Base-by-base conservation (phyloP, 306 rosid genomes). In the Astragalus glycyphyllos region DNA sequence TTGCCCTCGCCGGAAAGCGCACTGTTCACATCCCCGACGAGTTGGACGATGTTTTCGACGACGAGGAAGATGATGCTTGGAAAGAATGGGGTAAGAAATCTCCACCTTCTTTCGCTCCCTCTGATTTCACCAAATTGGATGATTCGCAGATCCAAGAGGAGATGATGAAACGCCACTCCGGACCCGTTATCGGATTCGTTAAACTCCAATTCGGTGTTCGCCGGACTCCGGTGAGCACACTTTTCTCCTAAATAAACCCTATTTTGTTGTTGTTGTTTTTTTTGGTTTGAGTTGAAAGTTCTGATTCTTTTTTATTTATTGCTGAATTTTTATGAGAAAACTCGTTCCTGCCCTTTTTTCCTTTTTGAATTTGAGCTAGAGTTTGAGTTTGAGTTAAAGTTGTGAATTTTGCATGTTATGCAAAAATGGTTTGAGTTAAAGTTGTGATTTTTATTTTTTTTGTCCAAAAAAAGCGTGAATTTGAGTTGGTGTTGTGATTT, bases 11-110 rank as follows among this genome's bases (percentile, higher is more conserved):
- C 9, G 82, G 85, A 5, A 83, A 92, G 72, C 81, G 97, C 29
- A 71, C 58, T 73, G 66, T 87, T 53, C 92, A 90, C 68, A 88
- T 94, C 79, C 58, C 97, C 26, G 98, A 94, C 77, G 92, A 94
- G 16, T 86, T 94, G 11, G 94, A 94, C 75, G 97, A 88, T 71
- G 94, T 93, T 5, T 66, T 78, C 38, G 98, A 94, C 63, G 90
- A 94, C 2, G 98, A 90, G 50, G 98, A 94, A 77, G 98, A 94
- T 77, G 98, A 94, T 1, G 68, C 68, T 13, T 90, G 98, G 98
- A 87, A 67, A 56, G 66, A 88, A 55, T 94, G 97, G 97, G 98
- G 98, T 79, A 86, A 87, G 86, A 93, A 83, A 61, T 72, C 85
- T 6, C 0, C 72, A 0, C 84, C 90, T 48, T 72, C 86, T 32